Evolutionary conservation across 2,329 filamentous ascomycete genomes (phyloP).

Genomic region (Phyllosticta ampelicida): DNA sequence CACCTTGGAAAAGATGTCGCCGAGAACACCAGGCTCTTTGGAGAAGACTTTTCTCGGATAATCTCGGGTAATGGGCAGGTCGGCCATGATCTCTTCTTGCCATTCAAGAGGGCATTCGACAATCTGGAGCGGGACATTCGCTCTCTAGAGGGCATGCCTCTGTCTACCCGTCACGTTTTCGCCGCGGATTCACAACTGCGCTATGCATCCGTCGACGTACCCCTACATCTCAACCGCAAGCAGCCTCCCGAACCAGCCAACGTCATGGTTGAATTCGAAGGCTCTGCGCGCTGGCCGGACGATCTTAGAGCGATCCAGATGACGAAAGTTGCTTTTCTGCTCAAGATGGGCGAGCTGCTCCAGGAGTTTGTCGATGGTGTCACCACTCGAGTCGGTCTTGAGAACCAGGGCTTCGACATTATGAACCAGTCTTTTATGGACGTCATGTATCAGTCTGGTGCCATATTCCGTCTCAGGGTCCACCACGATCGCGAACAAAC

Average conservation of each 20-base stretch:
- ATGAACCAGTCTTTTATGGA: conserved; percentile 78
- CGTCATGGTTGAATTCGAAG: conserved; percentile 82
- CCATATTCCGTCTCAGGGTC: conserved; percentile 74
- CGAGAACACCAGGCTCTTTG: conserved; percentile 36
- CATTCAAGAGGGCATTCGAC: conserved; percentile 58
- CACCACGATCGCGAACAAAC: conserved; percentile 79
- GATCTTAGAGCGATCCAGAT: conserved; percentile 83
- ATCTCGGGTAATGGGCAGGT: conserved; percentile 28
- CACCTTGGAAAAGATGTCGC: conserved; percentile 54
- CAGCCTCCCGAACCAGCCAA: conserved; percentile 50
- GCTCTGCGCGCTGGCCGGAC: conserved; percentile 87
- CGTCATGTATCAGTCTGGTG: conserved; percentile 59
- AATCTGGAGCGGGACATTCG: conserved; percentile 68
- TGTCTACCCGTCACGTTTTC: conserved; percentile 74
- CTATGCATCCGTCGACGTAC: conserved; percentile 54
- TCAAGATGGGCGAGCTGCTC: conserved; percentile 62
- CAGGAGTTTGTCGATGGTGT: conserved; percentile 51
- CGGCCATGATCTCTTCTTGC: conserved; percentile 51
- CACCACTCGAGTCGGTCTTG: conserved; percentile 63
- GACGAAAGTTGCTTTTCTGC: conserved; percentile 80
- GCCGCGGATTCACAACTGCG: conserved; percentile 63
- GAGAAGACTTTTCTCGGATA: conserved; percentile 36
- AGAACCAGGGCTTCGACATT: conserved; percentile 57
- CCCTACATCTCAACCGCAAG: conserved; percentile 38
- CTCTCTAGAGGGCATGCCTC: conserved; percentile 67